Evolutionary conservation across 257 asterid genomes (phyloP).

Genomic region (Solanum chiquidenum): DNA sequence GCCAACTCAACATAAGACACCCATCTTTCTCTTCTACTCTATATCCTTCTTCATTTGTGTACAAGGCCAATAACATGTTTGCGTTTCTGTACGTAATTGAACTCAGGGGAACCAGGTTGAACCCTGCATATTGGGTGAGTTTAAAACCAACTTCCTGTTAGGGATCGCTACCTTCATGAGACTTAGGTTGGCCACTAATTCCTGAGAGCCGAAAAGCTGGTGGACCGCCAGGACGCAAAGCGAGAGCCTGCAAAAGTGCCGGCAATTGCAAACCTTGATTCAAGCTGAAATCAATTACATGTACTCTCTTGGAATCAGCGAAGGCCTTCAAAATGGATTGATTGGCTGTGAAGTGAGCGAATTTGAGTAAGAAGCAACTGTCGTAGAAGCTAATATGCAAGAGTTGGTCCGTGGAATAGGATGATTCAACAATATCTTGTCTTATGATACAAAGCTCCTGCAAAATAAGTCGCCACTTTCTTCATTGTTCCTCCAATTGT

Average conservation of each 20-base stretch:
- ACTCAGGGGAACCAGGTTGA: neutral
- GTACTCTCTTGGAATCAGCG: neutral
- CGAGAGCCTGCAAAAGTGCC: neutral
- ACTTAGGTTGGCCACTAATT: neutral
- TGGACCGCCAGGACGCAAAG: neutral
- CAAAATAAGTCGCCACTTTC: neutral
- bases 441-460: neutral
- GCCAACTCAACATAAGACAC: no score
- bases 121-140: neutral
- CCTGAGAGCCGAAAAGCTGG: neutral
- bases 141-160: neutral
- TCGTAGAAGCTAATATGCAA: neutral
- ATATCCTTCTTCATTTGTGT: no score
- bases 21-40: no score
- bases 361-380: rapidly evolving
- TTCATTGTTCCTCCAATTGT: neutral
- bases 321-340: neutral
- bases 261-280: neutral
- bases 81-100: neutral
- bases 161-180: neutral
- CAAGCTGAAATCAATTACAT: neutral
- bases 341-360: neutral
- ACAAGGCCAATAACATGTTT: neutral
- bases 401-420: neutral
- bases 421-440: neutral